Base-by-base conservation (phyloP, 2,329 filamentous ascomycete species). In the Teratosphaeria zuluensis region DNA sequence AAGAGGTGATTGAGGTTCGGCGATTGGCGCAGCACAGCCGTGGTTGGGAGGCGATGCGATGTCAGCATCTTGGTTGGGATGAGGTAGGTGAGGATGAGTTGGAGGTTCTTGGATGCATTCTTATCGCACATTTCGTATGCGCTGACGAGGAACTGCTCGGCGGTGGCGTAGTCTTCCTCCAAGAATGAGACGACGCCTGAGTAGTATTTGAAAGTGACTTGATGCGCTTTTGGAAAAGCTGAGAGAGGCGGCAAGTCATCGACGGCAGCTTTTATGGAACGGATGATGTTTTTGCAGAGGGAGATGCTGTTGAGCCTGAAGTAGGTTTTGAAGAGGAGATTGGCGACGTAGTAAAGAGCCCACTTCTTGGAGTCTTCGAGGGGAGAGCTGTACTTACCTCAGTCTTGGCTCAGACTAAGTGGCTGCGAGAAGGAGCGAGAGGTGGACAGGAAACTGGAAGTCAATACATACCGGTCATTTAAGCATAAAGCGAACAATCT, bases 171-270 rank as follows among this genome's bases (percentile, higher is more conserved):
- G 69, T 96, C 90, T 71, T 99, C 95, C 62, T 97, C 92, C 4
- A 99, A 75, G 71, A 99, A 99, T 59, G 86, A 83, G n/a, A 99
- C 83, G 4, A 99, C 89, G 11, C 94, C 94, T 64, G 92, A 84
- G 71, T 96, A 97, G 75, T 96, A 99, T 70, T 91, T 92, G 77
- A 96, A 99, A 0, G 92, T 96, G 48, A 96, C 92, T 63, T 90
- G 85, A 69, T 99, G 94, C 2, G 92, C 87, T 69, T 87, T 90
- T 1, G 94, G 92, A 67, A 96, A 99, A 14, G 82, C 78, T 16
- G 87, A 81, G 32, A 96, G 78, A 0, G 83, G 78, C 0, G 94
- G 94, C 77, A 99, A 87, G 67, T 99, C 92, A 42, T 56, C 59
- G 32, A 58, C 62, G 52, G 84, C 82, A 12, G 91, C 92, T 53